Conservation (phyloP, 2,329 filamentous ascomycete species). For the Alternaria consortialis region DNA sequence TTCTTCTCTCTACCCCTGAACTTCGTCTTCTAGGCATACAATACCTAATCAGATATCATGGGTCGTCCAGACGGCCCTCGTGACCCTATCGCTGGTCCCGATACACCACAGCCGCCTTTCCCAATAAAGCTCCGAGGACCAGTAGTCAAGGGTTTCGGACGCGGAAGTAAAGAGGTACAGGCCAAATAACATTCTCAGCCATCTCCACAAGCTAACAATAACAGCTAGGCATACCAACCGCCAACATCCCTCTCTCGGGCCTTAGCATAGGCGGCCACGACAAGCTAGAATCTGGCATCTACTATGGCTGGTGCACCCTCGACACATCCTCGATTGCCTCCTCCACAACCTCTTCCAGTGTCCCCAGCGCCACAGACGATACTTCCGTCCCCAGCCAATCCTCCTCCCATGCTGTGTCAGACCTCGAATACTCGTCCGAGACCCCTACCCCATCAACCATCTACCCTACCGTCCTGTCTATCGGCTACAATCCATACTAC, state of each 20-base stretch:
- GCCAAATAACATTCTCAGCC: fast-evolving
- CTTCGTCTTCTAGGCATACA: too few relatives aligned
- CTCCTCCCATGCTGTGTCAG: slow-evolving; percentile 40
- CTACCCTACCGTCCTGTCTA: slow-evolving; percentile 46
- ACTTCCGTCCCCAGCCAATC: slow-evolving; percentile 25
- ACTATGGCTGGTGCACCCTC: slow-evolving; percentile 90
- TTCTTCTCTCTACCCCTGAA: background rate
- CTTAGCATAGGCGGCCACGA: slow-evolving; percentile 74
- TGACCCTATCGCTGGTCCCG: slow-evolving; percentile 71
- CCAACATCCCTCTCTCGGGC: slow-evolving; percentile 77
- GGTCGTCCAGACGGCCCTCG: slow-evolving; percentile 35
- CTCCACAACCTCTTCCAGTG: slow-evolving; percentile 44
- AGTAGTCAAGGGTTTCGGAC: slow-evolving; percentile 91
- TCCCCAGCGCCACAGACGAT: slow-evolving; percentile 28
- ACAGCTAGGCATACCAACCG: slow-evolving; percentile 93
- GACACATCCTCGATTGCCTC: slow-evolving; percentile 55
- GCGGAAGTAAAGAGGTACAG: slow-evolving; percentile 86
- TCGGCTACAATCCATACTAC: slow-evolving; percentile 96
- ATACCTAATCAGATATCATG: slow-evolving; percentile 23
- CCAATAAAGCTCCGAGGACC: slow-evolving; percentile 84
- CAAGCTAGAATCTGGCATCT: slow-evolving; percentile 79
- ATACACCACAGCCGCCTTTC: slow-evolving; percentile 76
- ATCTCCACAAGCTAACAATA: background rate
- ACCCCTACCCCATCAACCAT: slow-evolving; percentile 23
- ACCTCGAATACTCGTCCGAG: slow-evolving; percentile 33